Evolutionary conservation across 2,329 filamentous ascomycete species (phyloP), one percentile per base, ranked within the genome.

Genomic region (Cladosporium sp.): DNA sequence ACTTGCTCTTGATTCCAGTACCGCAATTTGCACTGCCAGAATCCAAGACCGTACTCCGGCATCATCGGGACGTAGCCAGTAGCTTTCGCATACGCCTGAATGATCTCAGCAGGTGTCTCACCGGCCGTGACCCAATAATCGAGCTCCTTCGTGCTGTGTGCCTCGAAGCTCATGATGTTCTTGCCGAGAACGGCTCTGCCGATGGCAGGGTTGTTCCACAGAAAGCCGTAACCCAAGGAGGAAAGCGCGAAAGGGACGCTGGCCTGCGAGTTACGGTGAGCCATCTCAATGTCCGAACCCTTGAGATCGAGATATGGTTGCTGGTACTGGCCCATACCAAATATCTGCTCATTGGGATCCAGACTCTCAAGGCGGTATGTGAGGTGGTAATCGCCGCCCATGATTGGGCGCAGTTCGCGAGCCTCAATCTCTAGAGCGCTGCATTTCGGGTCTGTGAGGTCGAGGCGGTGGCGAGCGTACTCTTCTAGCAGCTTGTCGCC

Each of bases 251-350:
- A 88, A 0, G 85, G 85, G 0, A 88, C 80, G 51, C 80, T 85
- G 3, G 85, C 85, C 68, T 88, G 85, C 0, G 84, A 87, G 66
- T 88, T 88, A 1, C 85, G 79, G 38, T 88, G 85, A 0, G 85
- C 84, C 2, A 88, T 77, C 66, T 88, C 85, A 1, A 88, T 69
- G 59, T 88, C 84, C 0, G 75, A 67, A 0, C 85, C 85, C 64
- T 87, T 88, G 51, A 88, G 75, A 66, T 88, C 78, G n/a, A 88
- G 73, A 54, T 76, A 78, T 0, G 83, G 81, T 63, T 88, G 84
- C 65, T 88, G 85, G 60, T 88, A 88, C 70, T 88, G 85, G 0
- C 85, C 85, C 84, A 88, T 88, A 19, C 85, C 85, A 65, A 79
- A 88, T n/a, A 88, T 81, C 66, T 80, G 83, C 68, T 88, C 85